Conservation (phyloP, 2,329 filamentous ascomycete species). For the Neopestalotiopsis sp. region DNA sequence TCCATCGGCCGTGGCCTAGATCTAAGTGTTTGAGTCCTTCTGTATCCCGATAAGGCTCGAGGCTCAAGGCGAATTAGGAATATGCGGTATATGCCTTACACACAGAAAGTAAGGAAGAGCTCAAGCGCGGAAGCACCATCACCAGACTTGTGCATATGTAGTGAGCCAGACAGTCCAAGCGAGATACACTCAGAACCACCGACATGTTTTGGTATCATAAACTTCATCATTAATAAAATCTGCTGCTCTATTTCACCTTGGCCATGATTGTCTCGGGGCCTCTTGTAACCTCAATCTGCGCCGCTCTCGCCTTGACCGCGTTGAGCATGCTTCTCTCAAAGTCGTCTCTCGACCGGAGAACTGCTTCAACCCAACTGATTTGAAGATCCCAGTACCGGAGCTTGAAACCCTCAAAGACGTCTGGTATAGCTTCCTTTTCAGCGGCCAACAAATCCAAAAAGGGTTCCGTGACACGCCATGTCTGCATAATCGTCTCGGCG, state of each 20-base stretch:
- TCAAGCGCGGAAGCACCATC: no score
- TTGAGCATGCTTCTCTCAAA: slow-evolving; percentile 92
- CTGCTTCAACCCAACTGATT: slow-evolving; percentile 93
- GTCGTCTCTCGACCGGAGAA: slow-evolving; percentile 85
- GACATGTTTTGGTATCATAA: background rate
- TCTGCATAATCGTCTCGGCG: slow-evolving; percentile 78
- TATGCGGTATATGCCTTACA: no score
- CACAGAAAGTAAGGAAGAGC: no score
- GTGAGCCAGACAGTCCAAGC: no score
- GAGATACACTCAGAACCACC: no score
- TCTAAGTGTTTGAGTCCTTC: slow-evolving; percentile 30
- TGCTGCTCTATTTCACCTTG: slow-evolving; percentile 70
- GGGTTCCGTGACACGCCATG: slow-evolving; percentile 88
- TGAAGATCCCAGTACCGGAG: slow-evolving; percentile 89
- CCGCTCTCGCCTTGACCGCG: slow-evolving; percentile 85
- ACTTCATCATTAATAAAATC: background rate
- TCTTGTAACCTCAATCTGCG: slow-evolving; percentile 79
- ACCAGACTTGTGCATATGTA: no score
- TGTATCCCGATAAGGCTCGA: slow-evolving; percentile 25
- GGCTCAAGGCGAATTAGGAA: no score
- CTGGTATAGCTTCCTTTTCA: slow-evolving; percentile 74
- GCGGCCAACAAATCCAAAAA: slow-evolving; percentile 81
- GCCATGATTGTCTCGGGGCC: slow-evolving; percentile 94
- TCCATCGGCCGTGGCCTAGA: slow-evolving; percentile 43
- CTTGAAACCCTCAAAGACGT: slow-evolving; percentile 86